Conservation (phyloP, 768 basidiomycete species). For the Pleurotus citrinopileatus region DNA sequence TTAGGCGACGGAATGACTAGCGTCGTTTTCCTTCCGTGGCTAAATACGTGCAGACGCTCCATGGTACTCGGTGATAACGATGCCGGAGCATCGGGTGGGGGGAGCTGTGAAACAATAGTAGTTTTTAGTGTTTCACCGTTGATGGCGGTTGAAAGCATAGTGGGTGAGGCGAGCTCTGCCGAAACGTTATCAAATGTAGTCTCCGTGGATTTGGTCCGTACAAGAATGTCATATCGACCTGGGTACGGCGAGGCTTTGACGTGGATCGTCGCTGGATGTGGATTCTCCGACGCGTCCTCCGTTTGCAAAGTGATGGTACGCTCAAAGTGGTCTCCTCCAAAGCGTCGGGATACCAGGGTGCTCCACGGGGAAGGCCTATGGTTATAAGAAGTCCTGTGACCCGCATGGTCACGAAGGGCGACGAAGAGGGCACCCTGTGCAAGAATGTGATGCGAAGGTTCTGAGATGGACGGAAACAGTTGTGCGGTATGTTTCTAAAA, state of each 20-base stretch:
- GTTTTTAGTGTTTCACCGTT: slow-evolving; percentile 45
- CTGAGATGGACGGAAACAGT: slow-evolving; percentile 67
- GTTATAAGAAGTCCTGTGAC: slow-evolving; percentile 11
- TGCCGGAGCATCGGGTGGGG: slow-evolving; percentile 48
- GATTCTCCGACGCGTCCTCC: slow-evolving; percentile 40
- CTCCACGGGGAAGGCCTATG: slow-evolving; percentile 54
- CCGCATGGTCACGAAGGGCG: slow-evolving; percentile 57
- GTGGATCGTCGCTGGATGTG: slow-evolving; percentile 34
- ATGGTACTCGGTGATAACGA: slow-evolving; percentile 54
- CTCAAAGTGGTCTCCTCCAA: slow-evolving; percentile 70
- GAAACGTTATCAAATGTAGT: slow-evolving; percentile 47
- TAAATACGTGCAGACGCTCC: slow-evolving; percentile 79
- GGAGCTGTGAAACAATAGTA: slow-evolving; percentile 75
- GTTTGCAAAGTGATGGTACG: slow-evolving; percentile 61
- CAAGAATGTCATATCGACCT: slow-evolving; percentile 53
- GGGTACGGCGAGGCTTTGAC: slow-evolving; percentile 31
- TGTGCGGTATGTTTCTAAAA: slow-evolving; percentile 79
- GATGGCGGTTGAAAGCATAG: slow-evolving; percentile 53
- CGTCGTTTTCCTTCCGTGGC: slow-evolving; percentile 58
- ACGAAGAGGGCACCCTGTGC: slow-evolving; percentile 82
- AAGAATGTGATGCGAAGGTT: slow-evolving; percentile 60
- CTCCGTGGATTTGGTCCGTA: slow-evolving; percentile 30
- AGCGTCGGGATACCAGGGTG: slow-evolving; percentile 68
- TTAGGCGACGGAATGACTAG: slow-evolving; percentile 66
- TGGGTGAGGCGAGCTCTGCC: slow-evolving; percentile 54